These are phyloP conservation scores for Chaetomium sp. DNA, from an alignment of 2,329 filamentous ascomycete species.

Conservation along the genomic window DNA sequence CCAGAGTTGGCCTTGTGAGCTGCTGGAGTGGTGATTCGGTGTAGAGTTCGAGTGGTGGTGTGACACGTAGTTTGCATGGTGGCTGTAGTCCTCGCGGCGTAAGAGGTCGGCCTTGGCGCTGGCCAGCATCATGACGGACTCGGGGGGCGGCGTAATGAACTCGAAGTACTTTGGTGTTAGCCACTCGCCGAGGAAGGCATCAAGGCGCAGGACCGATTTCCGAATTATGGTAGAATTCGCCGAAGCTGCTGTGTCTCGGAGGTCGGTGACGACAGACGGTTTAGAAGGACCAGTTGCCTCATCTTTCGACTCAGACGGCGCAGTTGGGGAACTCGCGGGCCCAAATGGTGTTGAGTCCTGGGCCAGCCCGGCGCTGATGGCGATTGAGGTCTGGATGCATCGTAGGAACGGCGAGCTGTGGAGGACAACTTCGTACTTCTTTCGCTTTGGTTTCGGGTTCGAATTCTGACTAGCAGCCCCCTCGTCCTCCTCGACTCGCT, in stretches of 20 bases:
- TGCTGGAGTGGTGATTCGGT: conserved; percentile 23
- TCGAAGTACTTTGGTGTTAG: conserved; percentile 90
- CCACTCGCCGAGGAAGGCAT: conserved; percentile 95
- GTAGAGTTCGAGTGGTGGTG: conserved; percentile 37
- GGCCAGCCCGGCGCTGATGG: conserved; percentile 77
- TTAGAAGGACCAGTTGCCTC: conserved; percentile 16
- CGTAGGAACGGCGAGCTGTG: conserved; percentile 92
- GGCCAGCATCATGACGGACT: conserved; percentile 79
- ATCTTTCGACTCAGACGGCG: conserved; percentile 27
- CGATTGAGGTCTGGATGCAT: conserved; percentile 87
- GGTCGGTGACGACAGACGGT: conserved; percentile 16
- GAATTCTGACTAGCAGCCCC: conserved; percentile 29
- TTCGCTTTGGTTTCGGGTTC: conserved; percentile 32
- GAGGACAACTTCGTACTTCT: conserved; percentile 70
- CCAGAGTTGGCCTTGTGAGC: conserved; percentile 36
- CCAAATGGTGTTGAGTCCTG: conserved; percentile 42
- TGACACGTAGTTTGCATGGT: conserved; percentile 29
- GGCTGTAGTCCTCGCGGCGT: conserved; percentile 62
- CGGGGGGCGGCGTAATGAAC: conserved; percentile 80
- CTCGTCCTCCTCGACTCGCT: conserved; percentile 41
- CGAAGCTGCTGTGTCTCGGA: neutral
- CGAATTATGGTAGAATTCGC: conserved; percentile 29
- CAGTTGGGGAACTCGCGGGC: neutral
- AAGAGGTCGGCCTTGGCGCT: conserved; percentile 83
- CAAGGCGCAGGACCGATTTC: conserved; percentile 67